Conservation (phyloP, 352 stramenopile species). For the Achlya hypogyna region DNA sequence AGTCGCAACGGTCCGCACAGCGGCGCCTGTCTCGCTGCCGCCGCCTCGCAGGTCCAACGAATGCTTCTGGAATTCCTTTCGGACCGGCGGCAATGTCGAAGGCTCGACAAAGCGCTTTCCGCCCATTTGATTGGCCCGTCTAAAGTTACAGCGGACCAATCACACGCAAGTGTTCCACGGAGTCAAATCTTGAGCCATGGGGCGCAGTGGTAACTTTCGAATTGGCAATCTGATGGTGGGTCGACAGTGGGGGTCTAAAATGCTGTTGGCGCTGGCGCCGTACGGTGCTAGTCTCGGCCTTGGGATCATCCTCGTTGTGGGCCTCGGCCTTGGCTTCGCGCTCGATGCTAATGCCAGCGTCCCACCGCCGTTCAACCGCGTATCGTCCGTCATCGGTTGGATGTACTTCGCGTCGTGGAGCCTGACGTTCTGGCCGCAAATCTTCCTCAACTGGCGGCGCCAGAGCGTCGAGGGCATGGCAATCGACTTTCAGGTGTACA, state of each 20-base stretch:
- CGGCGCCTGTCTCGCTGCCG: too few species aligned
- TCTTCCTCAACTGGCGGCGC: conserved; percentile 87
- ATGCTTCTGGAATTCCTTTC: background rate
- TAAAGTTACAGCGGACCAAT: conserved; percentile 3
- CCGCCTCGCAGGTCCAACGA: too few species aligned
- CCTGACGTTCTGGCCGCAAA: conserved; percentile 88
- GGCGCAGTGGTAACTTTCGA: background rate
- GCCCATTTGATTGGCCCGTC: background rate
- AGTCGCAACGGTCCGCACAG: too few species aligned
- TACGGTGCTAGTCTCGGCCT: conserved; percentile 28
- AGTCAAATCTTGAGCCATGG: background rate
- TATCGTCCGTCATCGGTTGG: conserved; percentile 85
- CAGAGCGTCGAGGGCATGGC: conserved; percentile 86
- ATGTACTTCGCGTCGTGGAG: conserved; percentile 89
- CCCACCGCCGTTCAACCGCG: conserved; percentile 67
- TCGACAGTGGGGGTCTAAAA: background rate
- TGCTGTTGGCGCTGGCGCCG: conserved; percentile 7
- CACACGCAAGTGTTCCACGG: background rate
- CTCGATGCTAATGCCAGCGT: conserved; percentile 74
- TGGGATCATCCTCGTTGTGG: conserved; percentile 45
- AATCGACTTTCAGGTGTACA: conserved; percentile 90
- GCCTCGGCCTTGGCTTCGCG: conserved; percentile 43
- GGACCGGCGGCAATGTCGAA: background rate
- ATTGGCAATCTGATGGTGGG: background rate
- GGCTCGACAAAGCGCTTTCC: background rate